phyloP scores from a whole-genome alignment of 495 filamentous ascomycete species.

The Lindgomyces ingoldianus region DNA sequence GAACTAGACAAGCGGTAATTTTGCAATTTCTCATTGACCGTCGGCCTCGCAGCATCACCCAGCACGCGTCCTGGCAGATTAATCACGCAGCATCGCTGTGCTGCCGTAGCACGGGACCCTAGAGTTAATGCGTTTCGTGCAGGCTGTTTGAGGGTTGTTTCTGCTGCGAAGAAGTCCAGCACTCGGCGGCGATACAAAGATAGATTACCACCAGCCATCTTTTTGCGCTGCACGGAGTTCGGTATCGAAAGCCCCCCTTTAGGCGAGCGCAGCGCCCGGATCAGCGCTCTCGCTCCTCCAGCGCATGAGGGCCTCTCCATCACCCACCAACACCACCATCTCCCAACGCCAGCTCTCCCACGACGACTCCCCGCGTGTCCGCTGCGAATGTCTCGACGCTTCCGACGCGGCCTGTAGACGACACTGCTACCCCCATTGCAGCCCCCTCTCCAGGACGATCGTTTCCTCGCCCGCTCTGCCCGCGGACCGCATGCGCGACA shows the following conservation, averaged over 20 bases:
- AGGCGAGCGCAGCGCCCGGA: slow-evolving; percentile 12
- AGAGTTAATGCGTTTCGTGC: too few relatives aligned
- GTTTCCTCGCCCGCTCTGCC: slow-evolving; percentile 21
- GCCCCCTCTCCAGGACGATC: slow-evolving; percentile 19
- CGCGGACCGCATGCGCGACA: slow-evolving; percentile 36
- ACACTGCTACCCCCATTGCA: slow-evolving; percentile 23
- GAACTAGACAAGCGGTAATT: slow-evolving; percentile 8
- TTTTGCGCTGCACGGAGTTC: neutral
- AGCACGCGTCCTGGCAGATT: neutral
- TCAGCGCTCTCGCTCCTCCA: slow-evolving; percentile 10
- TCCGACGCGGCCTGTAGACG: slow-evolving; percentile 6
- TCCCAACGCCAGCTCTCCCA: slow-evolving; percentile 5
- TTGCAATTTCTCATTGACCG: slow-evolving; percentile 9
- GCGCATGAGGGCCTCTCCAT: slow-evolving; percentile 11
- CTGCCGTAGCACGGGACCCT: neutral
- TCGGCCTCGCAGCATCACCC: neutral
- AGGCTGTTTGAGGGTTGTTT: too few relatives aligned
- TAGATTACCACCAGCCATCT: slow-evolving; percentile 29
- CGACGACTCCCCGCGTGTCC: slow-evolving; percentile 1
- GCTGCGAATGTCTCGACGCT: slow-evolving; percentile 15
- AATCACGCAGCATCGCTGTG: neutral
- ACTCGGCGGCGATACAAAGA: neutral
- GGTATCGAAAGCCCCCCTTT: slow-evolving; percentile 18
- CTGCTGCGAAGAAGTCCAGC: neutral
- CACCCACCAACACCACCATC: slow-evolving; percentile 9